Base-by-base conservation (phyloP, 2,329 filamentous ascomycete genomes). In the Orbilia brochopaga region DNA sequence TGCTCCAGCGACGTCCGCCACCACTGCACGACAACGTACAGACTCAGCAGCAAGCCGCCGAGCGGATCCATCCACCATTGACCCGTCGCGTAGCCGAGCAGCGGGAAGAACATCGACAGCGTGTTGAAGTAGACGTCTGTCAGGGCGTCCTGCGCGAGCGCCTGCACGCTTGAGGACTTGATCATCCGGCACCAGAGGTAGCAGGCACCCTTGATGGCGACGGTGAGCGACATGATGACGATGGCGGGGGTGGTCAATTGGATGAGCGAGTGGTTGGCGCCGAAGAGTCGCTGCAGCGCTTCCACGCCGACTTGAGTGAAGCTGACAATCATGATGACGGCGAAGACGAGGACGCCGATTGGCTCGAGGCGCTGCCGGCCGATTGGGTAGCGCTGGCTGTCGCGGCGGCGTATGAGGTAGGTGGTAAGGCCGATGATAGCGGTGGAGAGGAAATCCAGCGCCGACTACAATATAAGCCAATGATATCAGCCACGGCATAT, bases 151-250 rank as follows among this genome's bases (percentile, higher is more conserved):
- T 88, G 85, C 0, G 86, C 86, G 75, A 96, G 81, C 1, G 91
- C 91, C 78, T 92, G 90, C 2, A 96, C 91, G 73, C 88, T 91
- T 1, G 89, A 92, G 78, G 95, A 96, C 75, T 87, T 90, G 74
- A 96, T 90, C 35, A 94, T 79, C 5, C 91, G 89, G 78, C 90
- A 96, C 90, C 90, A 96, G 42, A 95, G 78, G 90, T 90, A 96
- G 80, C 90, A 92, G 8, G 86, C 80, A 19, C 89, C 86, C 79
- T 96, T 96, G 79, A 96, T 88, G 48, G 92, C 79, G 42, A 96
- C 89, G 0, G 92, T 96, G 42, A 85, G 82, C 3, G 88, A 80
- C 91, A 96, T 95, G 78, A 95, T 93, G 54, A 82, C 81, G 65
- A 95, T 87, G 3, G 91, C 89, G 85, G 15, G 87, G 19, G 63